phyloP scores from a whole-genome alignment of 1,284 basidiomycete genomes.

The Tilletiopsis washingtonensis region DNA sequence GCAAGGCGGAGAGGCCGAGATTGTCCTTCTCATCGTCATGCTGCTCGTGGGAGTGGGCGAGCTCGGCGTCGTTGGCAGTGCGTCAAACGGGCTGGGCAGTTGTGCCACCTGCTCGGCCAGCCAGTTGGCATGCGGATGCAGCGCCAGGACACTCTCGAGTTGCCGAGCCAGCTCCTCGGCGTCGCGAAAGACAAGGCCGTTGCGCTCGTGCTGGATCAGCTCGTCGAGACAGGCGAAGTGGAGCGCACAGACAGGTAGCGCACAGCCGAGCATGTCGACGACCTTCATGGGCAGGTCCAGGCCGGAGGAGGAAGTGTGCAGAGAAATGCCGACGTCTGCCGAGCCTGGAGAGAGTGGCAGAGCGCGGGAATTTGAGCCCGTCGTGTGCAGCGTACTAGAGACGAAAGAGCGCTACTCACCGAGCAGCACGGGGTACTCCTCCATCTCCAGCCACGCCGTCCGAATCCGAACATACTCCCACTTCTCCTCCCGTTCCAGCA shows the following conservation, averaged over 20 bases:
- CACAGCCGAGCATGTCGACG: constrained; percentile 98
- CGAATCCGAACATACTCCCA: constrained; percentile 70
- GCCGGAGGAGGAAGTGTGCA: constrained; percentile 83
- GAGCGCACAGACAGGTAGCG: constrained; percentile 82
- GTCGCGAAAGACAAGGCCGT: constrained; percentile 70
- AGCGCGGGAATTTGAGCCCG: too few relatives aligned
- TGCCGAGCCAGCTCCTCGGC: constrained; percentile 64
- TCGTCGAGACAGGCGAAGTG: constrained; percentile 78
- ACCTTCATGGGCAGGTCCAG: constrained; percentile 98
- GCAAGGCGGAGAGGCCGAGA: too few relatives aligned
- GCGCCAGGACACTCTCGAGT: constrained; percentile 52
- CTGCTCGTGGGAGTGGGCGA: neutral
- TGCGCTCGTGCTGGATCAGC: constrained; percentile 71
- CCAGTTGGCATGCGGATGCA: constrained; percentile 11
- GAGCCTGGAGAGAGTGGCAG: too few relatives aligned
- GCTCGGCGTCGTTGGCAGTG: neutral
- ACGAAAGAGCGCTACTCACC: neutral
- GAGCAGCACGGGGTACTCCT: constrained; percentile 32
- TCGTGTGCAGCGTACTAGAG: too few relatives aligned
- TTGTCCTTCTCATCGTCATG: neutral
- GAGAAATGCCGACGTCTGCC: constrained; percentile 80
- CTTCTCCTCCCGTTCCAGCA: constrained; percentile 57
- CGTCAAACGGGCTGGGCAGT: neutral
- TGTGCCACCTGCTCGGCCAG: constrained; percentile 2
- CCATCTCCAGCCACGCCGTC: constrained; percentile 49